Percentiles rank a stretch among this genome's conserved stretches.
These are phyloP conservation scores for Starmerella potacharoeniae DNA, from an alignment of 805 yeast species.

Conservation along the genomic window DNA sequence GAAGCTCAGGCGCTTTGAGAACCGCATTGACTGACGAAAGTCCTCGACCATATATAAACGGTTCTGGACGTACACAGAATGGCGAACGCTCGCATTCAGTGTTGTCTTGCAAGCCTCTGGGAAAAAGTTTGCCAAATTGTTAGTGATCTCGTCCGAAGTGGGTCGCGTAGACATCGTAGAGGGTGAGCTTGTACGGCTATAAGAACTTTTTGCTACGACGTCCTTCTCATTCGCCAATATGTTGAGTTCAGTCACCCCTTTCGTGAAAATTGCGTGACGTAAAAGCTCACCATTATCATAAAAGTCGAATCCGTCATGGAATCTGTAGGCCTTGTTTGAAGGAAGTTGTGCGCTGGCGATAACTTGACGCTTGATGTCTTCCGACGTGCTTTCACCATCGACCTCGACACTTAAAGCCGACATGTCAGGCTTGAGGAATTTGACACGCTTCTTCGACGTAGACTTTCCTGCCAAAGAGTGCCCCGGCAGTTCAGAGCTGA, in stretches of 20 bases:
- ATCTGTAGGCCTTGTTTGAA: slow-evolving; percentile 20
- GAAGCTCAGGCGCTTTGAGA: neutral
- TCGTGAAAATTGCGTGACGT: slow-evolving; percentile 5
- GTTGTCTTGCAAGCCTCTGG: slow-evolving; percentile 60
- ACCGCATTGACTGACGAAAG: neutral
- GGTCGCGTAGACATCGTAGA: slow-evolving; percentile 42
- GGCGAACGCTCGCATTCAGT: slow-evolving; percentile 44
- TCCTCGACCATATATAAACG: neutral
- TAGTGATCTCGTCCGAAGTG: slow-evolving; percentile 80
- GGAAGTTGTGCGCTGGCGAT: slow-evolving; percentile 5
- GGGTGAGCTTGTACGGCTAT: neutral
- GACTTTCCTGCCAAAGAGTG: neutral
- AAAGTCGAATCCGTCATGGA: slow-evolving; percentile 9
- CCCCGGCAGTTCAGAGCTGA: too few relatives aligned
- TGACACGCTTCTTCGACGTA: neutral
- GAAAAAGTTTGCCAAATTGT: slow-evolving; percentile 80
- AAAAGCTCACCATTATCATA: neutral
- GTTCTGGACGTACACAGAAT: neutral
- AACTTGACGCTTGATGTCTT: neutral
- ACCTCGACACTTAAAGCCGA: slow-evolving; percentile 6
- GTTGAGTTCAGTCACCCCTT: slow-evolving; percentile 6
- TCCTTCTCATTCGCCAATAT: neutral
- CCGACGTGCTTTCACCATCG: neutral
- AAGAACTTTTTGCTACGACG: too few relatives aligned
- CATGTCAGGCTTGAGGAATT: slow-evolving; percentile 1